These are phyloP conservation scores for Fusarium azukiicola DNA, from an alignment of 2,329 filamentous ascomycete genomes.

Conservation along the genomic window DNA sequence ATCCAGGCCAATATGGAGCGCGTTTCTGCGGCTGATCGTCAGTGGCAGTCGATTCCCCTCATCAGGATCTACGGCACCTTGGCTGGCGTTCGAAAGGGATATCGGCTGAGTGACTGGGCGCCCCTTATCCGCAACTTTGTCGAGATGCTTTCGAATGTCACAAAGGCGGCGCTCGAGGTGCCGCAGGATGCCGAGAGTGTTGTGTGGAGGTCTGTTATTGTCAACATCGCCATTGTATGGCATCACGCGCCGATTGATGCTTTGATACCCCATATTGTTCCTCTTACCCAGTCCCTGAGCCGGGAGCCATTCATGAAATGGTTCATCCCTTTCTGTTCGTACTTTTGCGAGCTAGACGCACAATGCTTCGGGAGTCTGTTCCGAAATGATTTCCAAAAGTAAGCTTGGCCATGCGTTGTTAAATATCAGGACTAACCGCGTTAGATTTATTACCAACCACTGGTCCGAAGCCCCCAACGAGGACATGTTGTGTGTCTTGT, in stretches of 20 bases:
- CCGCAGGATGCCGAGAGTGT: constrained; percentile 62
- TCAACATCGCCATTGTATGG: constrained; percentile 83
- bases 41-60: constrained; percentile 70
- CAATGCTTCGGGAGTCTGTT: constrained; percentile 90
- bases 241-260: constrained; percentile 90
- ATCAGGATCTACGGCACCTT: constrained; percentile 83
- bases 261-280: constrained; percentile 84
- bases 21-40: constrained; percentile 33
- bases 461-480: constrained; percentile 85
- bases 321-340: constrained; percentile 93
- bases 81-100: constrained; percentile 90
- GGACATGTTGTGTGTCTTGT: constrained; percentile 83
- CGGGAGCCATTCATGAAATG: constrained; percentile 83
- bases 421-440: constrained; percentile 40
- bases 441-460: constrained; percentile 87
- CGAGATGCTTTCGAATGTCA: constrained; percentile 72
- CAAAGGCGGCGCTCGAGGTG: constrained; percentile 62
- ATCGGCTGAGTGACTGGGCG: constrained; percentile 87
- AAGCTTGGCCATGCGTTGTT: constrained; percentile 55
- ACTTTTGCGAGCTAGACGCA: constrained; percentile 86
- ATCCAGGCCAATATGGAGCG: constrained; percentile 63
- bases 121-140: constrained; percentile 78
- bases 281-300: constrained; percentile 83
- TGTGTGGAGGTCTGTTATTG: constrained; percentile 79
- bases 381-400: constrained; percentile 90